Percentiles rank a stretch among this genome's conserved stretches.
phyloP scores from a whole-genome alignment of 495 filamentous ascomycete genomes.

The Xylaria sp. region DNA sequence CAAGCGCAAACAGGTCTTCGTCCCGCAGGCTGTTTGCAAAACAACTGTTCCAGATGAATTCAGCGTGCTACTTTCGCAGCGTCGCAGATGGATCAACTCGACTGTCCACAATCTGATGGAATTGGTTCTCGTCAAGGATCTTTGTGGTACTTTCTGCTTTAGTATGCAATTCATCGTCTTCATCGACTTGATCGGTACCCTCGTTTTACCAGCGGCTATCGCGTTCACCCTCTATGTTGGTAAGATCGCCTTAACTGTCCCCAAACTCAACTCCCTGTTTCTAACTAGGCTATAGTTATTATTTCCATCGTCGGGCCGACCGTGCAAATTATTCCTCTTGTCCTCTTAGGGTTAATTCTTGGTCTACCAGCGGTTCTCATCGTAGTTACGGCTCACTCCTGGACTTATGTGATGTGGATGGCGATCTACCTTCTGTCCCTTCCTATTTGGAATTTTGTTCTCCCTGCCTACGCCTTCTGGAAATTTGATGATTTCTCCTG shows the following conservation, averaged over 20 bases:
- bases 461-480: slow-evolving; percentile 96
- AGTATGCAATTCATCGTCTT: slow-evolving; percentile 99
- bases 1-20: slow-evolving; percentile 98
- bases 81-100: slow-evolving; percentile 98
- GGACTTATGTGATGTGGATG: slow-evolving; percentile 97
- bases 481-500: slow-evolving; percentile 99
- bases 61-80: slow-evolving; percentile 89
- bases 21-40: slow-evolving; percentile 98
- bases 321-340: slow-evolving; percentile 89
- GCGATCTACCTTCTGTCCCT: slow-evolving; percentile 91
- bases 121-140: slow-evolving; percentile 90
- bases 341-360: slow-evolving; percentile 90
- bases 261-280: background rate
- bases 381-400: slow-evolving; percentile 92
- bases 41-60: slow-evolving; percentile 95
- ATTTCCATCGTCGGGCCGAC: slow-evolving; percentile 83
- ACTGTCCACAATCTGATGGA: slow-evolving; percentile 99
- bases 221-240: slow-evolving; percentile 95
- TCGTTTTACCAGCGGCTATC: slow-evolving; percentile 95
- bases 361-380: slow-evolving; percentile 93
- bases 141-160: slow-evolving; percentile 99
- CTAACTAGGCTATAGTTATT: slow-evolving; percentile 64
- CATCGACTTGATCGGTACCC: slow-evolving; percentile 92
- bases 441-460: slow-evolving; percentile 96
- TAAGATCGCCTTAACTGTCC: slow-evolving; percentile 54